Conservation (phyloP, 495 filamentous ascomycete genomes). For the Umbilicaria muhlenbergii region DNA sequence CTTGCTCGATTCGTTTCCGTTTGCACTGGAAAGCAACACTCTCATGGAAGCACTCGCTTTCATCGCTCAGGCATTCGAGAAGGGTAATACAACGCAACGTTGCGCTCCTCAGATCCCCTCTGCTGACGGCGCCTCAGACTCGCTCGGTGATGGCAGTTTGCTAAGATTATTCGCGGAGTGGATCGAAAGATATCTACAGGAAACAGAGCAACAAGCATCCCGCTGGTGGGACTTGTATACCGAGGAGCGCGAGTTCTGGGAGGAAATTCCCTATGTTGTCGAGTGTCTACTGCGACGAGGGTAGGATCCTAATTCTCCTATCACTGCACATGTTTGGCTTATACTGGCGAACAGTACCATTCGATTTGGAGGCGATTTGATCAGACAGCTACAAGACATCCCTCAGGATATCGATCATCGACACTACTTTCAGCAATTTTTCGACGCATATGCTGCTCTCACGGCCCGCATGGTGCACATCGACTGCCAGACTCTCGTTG, state of each 20-base stretch:
- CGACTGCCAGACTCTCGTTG: conserved; percentile 12
- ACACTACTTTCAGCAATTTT: conserved; percentile 9
- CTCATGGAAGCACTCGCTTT: conserved; percentile 24
- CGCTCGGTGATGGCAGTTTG: conserved; percentile 15
- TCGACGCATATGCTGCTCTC: conserved; percentile 11
- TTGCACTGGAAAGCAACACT: conserved; percentile 5
- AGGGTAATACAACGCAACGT: conserved; percentile 19
- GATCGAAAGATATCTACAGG: conserved; percentile 15
- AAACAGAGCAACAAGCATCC: conserved; percentile 7
- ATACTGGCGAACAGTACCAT: too few species aligned
- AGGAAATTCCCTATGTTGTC: conserved; percentile 28
- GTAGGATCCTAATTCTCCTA: conserved; percentile 13
- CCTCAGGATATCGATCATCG: neutral
- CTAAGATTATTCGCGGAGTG: conserved; percentile 15
- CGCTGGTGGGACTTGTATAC: conserved; percentile 17
- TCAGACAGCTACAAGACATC: too few species aligned
- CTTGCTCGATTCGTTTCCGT: conserved; percentile 11
- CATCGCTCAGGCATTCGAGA: conserved; percentile 26
- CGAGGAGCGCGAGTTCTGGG: conserved; percentile 37
- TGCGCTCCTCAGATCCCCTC: neutral
- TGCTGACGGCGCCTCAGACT: conserved; percentile 17
- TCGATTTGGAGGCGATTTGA: too few species aligned
- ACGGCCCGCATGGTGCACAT: conserved; percentile 13
- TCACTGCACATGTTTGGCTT: too few species aligned
- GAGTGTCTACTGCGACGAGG: conserved; percentile 28